phyloP scores from a whole-genome alignment of 805 yeast species.

The Candida ortonii region DNA sequence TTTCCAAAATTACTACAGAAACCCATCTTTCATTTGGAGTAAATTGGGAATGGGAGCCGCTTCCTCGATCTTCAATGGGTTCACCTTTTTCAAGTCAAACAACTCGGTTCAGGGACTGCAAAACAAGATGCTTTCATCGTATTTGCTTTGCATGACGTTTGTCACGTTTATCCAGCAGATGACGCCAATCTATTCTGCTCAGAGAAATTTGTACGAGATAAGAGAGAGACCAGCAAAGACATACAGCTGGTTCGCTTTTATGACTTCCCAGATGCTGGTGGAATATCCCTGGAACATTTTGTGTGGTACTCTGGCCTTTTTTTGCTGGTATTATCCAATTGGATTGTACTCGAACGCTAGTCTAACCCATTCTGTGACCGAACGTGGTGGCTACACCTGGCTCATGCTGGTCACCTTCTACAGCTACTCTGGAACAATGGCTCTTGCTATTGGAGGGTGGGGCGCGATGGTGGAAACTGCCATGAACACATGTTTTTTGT shows the following conservation, averaged over 20 bases:
- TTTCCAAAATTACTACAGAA: conserved; percentile 58
- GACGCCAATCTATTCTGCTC: conserved; percentile 54
- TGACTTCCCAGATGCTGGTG: conserved; percentile 55
- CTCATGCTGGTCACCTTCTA: conserved; percentile 40
- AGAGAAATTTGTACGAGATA: conserved; percentile 62
- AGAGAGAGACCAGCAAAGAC: conserved; percentile 70
- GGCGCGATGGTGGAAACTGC: conserved; percentile 57
- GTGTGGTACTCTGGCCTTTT: conserved; percentile 56
- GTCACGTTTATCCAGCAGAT: conserved; percentile 57
- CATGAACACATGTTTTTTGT: conserved; percentile 51
- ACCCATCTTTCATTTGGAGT: conserved; percentile 54
- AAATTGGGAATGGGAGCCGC: conserved; percentile 49
- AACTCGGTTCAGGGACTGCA: conserved; percentile 64
- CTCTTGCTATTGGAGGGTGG: conserved; percentile 51
- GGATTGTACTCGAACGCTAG: conserved; percentile 59
- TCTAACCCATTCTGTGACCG: conserved; percentile 40
- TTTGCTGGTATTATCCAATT: conserved; percentile 67
- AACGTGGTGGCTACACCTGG: conserved; percentile 51
- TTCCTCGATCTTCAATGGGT: conserved; percentile 60
- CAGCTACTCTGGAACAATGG: conserved; percentile 53
- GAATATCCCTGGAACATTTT: conserved; percentile 62
- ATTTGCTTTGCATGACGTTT: conserved; percentile 58
- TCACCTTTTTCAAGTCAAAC: conserved; percentile 61
- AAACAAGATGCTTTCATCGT: conserved; percentile 72
- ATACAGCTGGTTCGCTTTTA: conserved; percentile 60